Conservation (phyloP, 805 yeast species). For the Cephaloascus fragrans region DNA sequence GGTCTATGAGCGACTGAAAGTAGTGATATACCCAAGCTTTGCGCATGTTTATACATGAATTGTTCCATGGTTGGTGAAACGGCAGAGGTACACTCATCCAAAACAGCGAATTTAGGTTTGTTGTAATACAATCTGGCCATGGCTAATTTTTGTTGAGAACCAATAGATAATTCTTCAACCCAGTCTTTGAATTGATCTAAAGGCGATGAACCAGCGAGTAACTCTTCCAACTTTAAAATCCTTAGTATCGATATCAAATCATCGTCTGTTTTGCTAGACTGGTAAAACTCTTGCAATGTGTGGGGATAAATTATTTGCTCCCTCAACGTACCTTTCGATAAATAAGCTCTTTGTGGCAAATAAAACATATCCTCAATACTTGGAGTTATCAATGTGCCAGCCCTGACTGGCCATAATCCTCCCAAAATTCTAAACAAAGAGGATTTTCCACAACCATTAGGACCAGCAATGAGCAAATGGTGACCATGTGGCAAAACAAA, state of each 20-base stretch:
- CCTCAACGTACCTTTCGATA: constrained; percentile 68
- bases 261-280: constrained; percentile 28
- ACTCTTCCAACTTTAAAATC: constrained; percentile 50
- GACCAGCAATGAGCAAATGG: constrained; percentile 84
- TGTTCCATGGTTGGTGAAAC: constrained; percentile 88
- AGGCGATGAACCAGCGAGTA: constrained; percentile 33
- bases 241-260: constrained; percentile 44
- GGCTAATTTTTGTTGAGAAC: constrained; percentile 89
- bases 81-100: constrained; percentile 94
- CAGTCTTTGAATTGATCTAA: constrained; percentile 68
- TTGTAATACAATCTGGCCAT: constrained; percentile 91
- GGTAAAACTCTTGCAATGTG: constrained; percentile 46
- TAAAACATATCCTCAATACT: constrained; percentile 64
- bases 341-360: constrained; percentile 86
- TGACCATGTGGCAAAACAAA: constrained; percentile 75
- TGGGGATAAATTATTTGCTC: constrained; percentile 90
- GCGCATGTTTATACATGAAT: constrained; percentile 79
- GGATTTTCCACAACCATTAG: constrained; percentile 94
- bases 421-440: constrained; percentile 86
- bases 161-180: constrained; percentile 82
- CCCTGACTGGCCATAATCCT: constrained; percentile 82
- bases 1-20: constrained; percentile 90
- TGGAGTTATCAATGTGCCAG: constrained; percentile 55
- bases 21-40: constrained; percentile 66
- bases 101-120: constrained; percentile 84